Conservation (phyloP, 371 early-diverging fungal species). For the Mortierella sp. region DNA sequence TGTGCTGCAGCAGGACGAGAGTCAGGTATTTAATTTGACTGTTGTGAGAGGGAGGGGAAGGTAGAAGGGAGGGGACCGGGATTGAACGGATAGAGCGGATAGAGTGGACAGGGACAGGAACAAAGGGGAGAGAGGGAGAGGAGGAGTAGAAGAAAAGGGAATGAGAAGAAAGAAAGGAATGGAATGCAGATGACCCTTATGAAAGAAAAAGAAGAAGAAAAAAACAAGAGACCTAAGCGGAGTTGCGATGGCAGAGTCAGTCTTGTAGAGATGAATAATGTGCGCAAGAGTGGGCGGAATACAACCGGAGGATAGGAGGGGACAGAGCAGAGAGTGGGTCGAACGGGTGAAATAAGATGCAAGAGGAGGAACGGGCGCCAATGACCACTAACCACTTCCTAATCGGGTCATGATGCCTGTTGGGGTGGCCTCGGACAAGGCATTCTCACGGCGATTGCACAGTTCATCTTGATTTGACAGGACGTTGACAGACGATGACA, state of each 20-base stretch:
- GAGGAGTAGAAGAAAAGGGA: background rate
- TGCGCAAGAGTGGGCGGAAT: background rate
- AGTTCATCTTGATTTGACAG: too few relatives aligned
- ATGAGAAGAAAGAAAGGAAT: background rate
- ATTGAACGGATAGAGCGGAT: background rate
- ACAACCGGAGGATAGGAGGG: too few relatives aligned
- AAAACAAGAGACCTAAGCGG: background rate
- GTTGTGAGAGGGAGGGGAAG: background rate
- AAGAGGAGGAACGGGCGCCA: background rate
- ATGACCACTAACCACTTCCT: background rate
- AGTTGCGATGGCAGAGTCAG: background rate
- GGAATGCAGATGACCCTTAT: too few relatives aligned
- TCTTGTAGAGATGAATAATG: background rate
- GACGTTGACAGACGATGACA: too few relatives aligned
- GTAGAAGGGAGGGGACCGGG: background rate
- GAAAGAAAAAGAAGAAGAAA: background rate
- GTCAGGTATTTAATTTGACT: background rate
- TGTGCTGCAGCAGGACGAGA: background rate
- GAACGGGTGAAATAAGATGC: background rate
- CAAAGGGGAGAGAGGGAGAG: background rate
- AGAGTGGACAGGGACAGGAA: background rate
- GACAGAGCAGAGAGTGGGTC: background rate
- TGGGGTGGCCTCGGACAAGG: too few relatives aligned
- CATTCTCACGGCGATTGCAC: too few relatives aligned
- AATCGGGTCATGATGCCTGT: conserved; percentile 10